Percentiles rank a stretch among this genome's conserved stretches.
Evolutionary conservation across 2,329 filamentous ascomycete species (phyloP).

Genomic region (Botrytis sinoallii): DNA sequence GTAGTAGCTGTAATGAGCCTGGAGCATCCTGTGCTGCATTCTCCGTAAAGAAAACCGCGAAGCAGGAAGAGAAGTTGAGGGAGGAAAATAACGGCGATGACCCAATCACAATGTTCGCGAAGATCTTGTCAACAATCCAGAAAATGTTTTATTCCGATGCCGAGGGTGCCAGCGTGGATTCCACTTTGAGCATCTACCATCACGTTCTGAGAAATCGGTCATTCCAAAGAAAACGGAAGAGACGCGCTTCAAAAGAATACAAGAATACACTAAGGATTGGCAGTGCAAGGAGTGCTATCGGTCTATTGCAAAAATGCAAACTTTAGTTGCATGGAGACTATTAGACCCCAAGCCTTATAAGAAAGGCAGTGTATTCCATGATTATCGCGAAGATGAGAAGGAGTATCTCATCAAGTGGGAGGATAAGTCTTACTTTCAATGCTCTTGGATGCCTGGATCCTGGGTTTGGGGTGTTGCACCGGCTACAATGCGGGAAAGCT

Average conservation of each 20-base stretch:
- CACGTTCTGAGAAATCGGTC: slow-evolving; percentile 38
- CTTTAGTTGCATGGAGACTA: slow-evolving; percentile 87
- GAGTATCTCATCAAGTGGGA: slow-evolving; percentile 94
- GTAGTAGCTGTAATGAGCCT: slow-evolving; percentile 64
- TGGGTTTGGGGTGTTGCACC: slow-evolving; percentile 78
- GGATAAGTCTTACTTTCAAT: slow-evolving; percentile 73
- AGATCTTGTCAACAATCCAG: slow-evolving; percentile 67
- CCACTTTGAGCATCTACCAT: slow-evolving; percentile 79
- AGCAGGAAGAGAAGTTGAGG: slow-evolving; percentile 80
- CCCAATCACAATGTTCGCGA: slow-evolving; percentile 65
- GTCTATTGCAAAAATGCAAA: slow-evolving; percentile 63
- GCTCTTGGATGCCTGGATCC: slow-evolving; percentile 80
- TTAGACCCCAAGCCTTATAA: slow-evolving; percentile 54
- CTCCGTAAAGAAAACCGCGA: slow-evolving; percentile 65
- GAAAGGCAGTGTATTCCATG: slow-evolving; percentile 49
- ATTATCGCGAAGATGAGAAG: slow-evolving; percentile 71
- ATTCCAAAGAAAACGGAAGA: slow-evolving; percentile 44
- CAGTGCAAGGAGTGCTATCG: slow-evolving; percentile 74
- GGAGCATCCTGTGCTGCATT: slow-evolving; percentile 74
- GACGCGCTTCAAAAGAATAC: slow-evolving; percentile 59
- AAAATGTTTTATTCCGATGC: slow-evolving; percentile 83
- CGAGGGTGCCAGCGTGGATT: slow-evolving; percentile 70
- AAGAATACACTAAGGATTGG: slow-evolving; percentile 74
- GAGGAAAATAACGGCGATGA: slow-evolving; percentile 77
- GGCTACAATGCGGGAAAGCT: slow-evolving; percentile 64